phyloP scores from a whole-genome alignment of 2,329 filamentous ascomycete genomes.

The Zalaria sp. region DNA sequence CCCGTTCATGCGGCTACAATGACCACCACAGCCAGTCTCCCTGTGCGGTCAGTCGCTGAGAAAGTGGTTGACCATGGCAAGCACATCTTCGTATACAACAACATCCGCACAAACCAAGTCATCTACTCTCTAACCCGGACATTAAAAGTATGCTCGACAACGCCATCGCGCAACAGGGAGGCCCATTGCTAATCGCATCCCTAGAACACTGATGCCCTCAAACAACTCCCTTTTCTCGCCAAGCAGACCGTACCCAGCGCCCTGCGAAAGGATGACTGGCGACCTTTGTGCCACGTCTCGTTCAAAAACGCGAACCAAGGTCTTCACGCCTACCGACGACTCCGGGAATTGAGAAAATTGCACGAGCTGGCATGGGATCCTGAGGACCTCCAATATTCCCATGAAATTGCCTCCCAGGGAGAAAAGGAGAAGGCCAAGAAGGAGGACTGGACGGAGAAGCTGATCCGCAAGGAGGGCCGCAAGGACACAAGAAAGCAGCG shows the following conservation, averaged over 20 bases:
- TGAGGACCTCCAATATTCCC: conserved; percentile 6
- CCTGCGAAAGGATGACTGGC: conserved; percentile 50
- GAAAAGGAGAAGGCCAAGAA: too few relatives aligned
- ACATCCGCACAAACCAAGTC: conserved; percentile 49
- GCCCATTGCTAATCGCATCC: neutral
- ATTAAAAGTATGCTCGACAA: conserved; percentile 33
- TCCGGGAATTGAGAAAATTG: conserved; percentile 45
- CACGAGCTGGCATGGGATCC: conserved; percentile 40
- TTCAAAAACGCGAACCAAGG: conserved; percentile 37
- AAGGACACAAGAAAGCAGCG: conserved; percentile 26
- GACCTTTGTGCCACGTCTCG: conserved; percentile 42
- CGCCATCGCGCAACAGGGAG: neutral
- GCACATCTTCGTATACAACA: conserved; percentile 49
- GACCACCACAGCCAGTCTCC: neutral
- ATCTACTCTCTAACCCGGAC: conserved; percentile 46
- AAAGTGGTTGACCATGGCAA: conserved; percentile 32
- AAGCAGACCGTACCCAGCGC: conserved; percentile 46
- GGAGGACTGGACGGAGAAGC: conserved; percentile 13
- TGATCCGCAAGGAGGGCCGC: conserved; percentile 25
- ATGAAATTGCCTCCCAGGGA: too few relatives aligned
- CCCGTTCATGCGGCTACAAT: conserved; percentile 1
- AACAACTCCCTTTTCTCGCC: conserved; percentile 47
- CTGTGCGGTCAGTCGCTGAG: conserved; percentile 16
- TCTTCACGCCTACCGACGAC: conserved; percentile 40
- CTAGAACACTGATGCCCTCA: conserved; percentile 37